Evolutionary conservation across 495 filamentous ascomycete species (phyloP), one percentile per base, ranked within the genome.

Genomic region (Geopyxis carbonaria): DNA sequence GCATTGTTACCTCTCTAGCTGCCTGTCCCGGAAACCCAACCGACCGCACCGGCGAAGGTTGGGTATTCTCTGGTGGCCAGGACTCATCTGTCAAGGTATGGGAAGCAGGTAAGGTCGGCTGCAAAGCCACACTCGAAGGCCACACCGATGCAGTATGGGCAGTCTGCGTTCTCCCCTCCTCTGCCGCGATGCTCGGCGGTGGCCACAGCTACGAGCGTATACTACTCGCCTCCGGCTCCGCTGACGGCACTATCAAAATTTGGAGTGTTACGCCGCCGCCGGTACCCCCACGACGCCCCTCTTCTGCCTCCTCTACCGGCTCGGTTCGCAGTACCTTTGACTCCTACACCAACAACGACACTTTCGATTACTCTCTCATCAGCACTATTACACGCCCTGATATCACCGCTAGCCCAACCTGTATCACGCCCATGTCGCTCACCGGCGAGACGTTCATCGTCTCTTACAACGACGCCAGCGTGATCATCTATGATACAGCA

Each of bases 101-200:
- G 89, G 86, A 95, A 62, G 66, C 82, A 11, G 87, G 87, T 8
- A 64, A 85, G 25, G 82, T 97, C 27, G 91, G 93, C 56, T 84
- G 87, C 4, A 94, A 95, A 57, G 87, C 84, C 3, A 97, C 87
- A 1, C 63, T 97, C 16, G 80, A 93, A 44, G 86, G 84, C 4
- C 89, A 97, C 51, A 93, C 78, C 1, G 89, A 95, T 60, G 82
- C 84, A 4, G 82, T 97, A 2, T 97, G 89, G 89, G 76, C 81
- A 5, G 74, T 97, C 16, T 94, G 85, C 46, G 80, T 95, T 5
- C 70, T 97, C 6, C 89, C 91, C n/a, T 80, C 85, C 1, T 69
- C 76, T 14, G 79, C 74, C 5, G 66, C 75, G 23, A 65, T 91
- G 11, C 87, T 89, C 48, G 82, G 84, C 19, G 70, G 69, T 31